Evolutionary conservation across 2,329 filamentous ascomycete species (phyloP).

Genomic region (Aspergillus sp.): DNA sequence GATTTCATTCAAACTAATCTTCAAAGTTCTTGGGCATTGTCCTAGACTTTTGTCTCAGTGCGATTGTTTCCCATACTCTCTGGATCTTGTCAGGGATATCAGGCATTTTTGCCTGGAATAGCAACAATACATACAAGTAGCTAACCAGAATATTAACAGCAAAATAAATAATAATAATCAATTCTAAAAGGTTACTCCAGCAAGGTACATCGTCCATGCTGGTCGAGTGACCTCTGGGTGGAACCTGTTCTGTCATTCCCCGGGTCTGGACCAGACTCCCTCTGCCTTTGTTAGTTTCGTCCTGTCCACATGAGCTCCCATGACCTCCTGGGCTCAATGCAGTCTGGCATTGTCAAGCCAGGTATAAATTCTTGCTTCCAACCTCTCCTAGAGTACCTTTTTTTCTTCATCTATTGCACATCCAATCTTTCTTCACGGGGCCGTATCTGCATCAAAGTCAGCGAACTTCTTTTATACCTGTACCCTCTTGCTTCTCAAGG

Average conservation of each 20-base stretch:
- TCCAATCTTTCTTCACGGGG: neutral
- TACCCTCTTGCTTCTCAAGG: neutral
- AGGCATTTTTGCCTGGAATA: neutral
- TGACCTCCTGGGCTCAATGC: constrained; percentile 3
- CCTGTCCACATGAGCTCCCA: constrained; percentile 23
- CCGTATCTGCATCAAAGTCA: neutral
- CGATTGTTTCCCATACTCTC: neutral
- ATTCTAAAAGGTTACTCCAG: neutral
- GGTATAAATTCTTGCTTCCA: constrained; percentile 19
- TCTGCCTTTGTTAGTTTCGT: constrained; percentile 8
- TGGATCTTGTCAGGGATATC: neutral
- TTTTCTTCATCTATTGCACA: constrained; percentile 8
- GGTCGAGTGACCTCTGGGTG: constrained; percentile 17
- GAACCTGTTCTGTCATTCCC: constrained; percentile 7
- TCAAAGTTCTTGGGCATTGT: neutral
- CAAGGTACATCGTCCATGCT: neutral
- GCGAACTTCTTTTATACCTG: neutral
- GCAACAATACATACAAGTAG: neutral
- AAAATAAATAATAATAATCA: neutral
- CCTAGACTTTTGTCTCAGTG: too few species aligned
- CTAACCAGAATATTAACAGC: neutral
- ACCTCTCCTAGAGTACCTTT: neutral
- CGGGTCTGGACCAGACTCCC: constrained; percentile 13
- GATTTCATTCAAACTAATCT: neutral
- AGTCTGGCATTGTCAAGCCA: constrained; percentile 5